A percentile compares a stretch with the other conserved stretches of the same genome.
Conservation (phyloP, 2,329 filamentous ascomycete genomes). For the Pseudogymnoascus sp. region DNA sequence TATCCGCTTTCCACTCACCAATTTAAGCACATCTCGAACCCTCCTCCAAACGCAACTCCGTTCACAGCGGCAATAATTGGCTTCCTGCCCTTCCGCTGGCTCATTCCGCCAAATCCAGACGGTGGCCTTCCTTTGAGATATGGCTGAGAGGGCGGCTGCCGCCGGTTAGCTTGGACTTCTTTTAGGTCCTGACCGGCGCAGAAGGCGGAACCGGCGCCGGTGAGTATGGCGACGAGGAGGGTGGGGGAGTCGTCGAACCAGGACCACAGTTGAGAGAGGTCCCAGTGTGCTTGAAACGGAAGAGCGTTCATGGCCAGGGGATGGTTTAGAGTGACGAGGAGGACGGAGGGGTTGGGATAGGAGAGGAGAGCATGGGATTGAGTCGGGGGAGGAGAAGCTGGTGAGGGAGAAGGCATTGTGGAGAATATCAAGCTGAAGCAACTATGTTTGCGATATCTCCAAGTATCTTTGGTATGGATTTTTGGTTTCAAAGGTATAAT, state of each 20-base stretch:
- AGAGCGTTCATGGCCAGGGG: slow-evolving; percentile 40
- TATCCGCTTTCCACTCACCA: slow-evolving; percentile 32
- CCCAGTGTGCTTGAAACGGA: slow-evolving; percentile 36
- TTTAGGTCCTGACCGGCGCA: slow-evolving; percentile 48
- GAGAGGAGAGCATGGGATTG: slow-evolving; percentile 28
- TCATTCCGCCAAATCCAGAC: slow-evolving; percentile 47
- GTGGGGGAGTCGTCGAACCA: slow-evolving; percentile 46
- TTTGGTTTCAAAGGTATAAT: background rate
- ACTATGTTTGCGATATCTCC: background rate
- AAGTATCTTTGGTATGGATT: background rate
- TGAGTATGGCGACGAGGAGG: slow-evolving; percentile 40
- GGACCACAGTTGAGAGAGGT: slow-evolving; percentile 39
- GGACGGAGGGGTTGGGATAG: slow-evolving; percentile 38
- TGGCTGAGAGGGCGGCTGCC: slow-evolving; percentile 17
- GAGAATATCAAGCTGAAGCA: background rate
- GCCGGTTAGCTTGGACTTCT: background rate
- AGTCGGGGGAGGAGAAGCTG: slow-evolving; percentile 14
- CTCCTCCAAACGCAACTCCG: slow-evolving; percentile 47
- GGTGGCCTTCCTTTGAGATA: slow-evolving; percentile 32
- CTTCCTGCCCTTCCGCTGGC: slow-evolving; percentile 48
- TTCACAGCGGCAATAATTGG: slow-evolving; percentile 53
- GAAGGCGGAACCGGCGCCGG: slow-evolving; percentile 45
- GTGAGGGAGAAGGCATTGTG: background rate
- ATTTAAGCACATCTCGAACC: slow-evolving; percentile 47
- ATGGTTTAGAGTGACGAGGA: slow-evolving; percentile 46